These are phyloP conservation scores for Sordariomycetes sp. DNA, from an alignment of 2,329 filamentous ascomycete species.

Conservation along the genomic window DNA sequence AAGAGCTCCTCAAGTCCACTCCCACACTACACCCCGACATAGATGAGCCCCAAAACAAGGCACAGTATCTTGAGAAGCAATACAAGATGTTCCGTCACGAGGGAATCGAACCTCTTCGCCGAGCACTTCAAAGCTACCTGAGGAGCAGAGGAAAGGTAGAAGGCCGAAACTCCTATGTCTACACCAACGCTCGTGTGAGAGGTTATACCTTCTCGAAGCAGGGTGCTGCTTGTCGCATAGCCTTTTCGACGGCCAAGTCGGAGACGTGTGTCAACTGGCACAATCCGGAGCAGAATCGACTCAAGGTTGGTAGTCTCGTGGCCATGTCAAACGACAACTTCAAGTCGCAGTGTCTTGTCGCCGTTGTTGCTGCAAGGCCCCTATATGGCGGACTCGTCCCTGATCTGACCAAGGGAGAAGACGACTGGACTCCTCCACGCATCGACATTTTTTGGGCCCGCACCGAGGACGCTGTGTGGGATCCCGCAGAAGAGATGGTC, in stretches of 20 bases:
- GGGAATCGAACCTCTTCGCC: constrained; percentile 57
- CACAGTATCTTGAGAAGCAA: constrained; percentile 60
- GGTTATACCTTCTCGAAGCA: constrained; percentile 54
- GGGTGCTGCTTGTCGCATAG: constrained; percentile 58
- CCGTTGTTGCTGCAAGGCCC: constrained; percentile 62
- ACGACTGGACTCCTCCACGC: constrained; percentile 41
- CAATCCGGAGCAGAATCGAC: constrained; percentile 31
- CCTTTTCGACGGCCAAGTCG: constrained; percentile 60
- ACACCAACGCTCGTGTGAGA: constrained; percentile 61
- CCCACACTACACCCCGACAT: too few species aligned
- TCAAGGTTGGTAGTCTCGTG: constrained; percentile 43
- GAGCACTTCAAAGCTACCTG: constrained; percentile 51
- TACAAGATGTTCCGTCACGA: constrained; percentile 73
- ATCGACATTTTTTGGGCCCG: constrained; percentile 68
- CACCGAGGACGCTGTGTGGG: constrained; percentile 50
- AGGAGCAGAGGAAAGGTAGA: constrained; percentile 5
- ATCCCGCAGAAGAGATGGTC: constrained; percentile 59
- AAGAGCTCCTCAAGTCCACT: too few species aligned
- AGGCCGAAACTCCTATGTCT: constrained; percentile 48
- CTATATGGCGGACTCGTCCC: constrained; percentile 50
- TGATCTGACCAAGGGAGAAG: constrained; percentile 21
- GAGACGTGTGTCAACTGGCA: constrained; percentile 59
- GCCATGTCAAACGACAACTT: constrained; percentile 55
- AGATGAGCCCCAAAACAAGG: too few species aligned
- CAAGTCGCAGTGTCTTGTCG: constrained; percentile 55